Conservation (phyloP, 129 eudicot genomes). For the Helichrysum umbraculigerum region DNA sequence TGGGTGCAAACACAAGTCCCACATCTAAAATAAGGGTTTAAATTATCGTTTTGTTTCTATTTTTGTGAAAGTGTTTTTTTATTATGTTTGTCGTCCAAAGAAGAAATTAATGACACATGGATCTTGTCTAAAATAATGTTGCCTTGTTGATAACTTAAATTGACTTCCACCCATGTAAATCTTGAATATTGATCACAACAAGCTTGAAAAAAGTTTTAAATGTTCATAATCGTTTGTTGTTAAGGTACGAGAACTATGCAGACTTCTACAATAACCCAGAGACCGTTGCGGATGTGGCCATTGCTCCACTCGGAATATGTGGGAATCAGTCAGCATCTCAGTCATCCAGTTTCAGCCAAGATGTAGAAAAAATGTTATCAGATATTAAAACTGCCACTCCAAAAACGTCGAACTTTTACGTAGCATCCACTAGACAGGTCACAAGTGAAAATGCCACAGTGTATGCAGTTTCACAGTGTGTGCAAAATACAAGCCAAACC, state of each 20-base stretch:
- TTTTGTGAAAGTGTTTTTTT: too few species aligned
- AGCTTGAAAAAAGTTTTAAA: too few species aligned
- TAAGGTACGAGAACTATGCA: conserved; percentile 58
- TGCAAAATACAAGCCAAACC: conserved; percentile 37
- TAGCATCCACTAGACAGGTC: conserved; percentile 44
- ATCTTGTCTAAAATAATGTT: too few species aligned
- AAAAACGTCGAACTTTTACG: conserved; percentile 42
- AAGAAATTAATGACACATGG: too few species aligned
- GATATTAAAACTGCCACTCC: conserved; percentile 54
- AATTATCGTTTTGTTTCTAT: too few species aligned
- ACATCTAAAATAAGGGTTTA: too few species aligned
- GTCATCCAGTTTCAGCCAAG: conserved; percentile 33
- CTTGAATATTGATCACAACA: too few species aligned
- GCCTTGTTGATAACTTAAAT: too few species aligned
- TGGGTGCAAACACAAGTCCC: too few species aligned
- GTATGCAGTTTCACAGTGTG: conserved; percentile 52
- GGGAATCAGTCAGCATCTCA: conserved; percentile 34
- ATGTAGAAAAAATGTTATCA: conserved; percentile 30
- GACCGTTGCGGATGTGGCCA: conserved; percentile 33
- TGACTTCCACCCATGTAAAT: too few species aligned
- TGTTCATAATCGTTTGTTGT: too few species aligned
- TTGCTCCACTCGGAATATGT: conserved; percentile 34
- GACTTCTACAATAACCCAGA: conserved; percentile 39
- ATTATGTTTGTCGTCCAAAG: too few species aligned
- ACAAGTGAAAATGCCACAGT: conserved; percentile 27